These are phyloP conservation scores for Penicillium waksmanii DNA, from an alignment of 495 filamentous ascomycete genomes.

Conservation along the genomic window DNA sequence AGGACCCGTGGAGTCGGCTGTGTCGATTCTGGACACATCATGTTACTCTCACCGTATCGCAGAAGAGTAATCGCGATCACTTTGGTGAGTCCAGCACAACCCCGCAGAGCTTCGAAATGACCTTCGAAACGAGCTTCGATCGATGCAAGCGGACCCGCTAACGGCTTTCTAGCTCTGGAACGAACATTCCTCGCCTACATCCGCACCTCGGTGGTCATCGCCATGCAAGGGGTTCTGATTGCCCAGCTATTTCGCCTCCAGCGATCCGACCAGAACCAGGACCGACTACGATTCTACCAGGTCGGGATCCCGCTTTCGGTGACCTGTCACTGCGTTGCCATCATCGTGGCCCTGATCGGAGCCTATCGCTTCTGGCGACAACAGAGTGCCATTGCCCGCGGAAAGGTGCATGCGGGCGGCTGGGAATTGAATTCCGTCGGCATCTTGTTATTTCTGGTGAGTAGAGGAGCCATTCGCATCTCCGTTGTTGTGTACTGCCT, in stretches of 20 bases:
- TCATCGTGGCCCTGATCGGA: constrained; percentile 60
- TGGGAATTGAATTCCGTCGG: constrained; percentile 67
- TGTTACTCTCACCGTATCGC: constrained; percentile 45
- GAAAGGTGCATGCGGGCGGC: constrained; percentile 67
- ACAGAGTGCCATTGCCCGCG: constrained; percentile 67
- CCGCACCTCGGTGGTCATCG: constrained; percentile 69
- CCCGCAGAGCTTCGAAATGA: neutral
- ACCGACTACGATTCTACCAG: constrained; percentile 59
- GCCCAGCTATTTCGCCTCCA: constrained; percentile 75
- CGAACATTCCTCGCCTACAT: constrained; percentile 80
- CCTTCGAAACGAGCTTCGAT: neutral
- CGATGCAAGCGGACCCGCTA: constrained; percentile 3
- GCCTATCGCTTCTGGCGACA: constrained; percentile 69
- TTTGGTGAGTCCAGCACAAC: constrained; percentile 35
- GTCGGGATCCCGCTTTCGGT: constrained; percentile 69
- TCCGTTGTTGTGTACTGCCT: neutral
- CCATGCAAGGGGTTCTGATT: constrained; percentile 67
- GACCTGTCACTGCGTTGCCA: constrained; percentile 59
- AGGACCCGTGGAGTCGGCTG: constrained; percentile 28
- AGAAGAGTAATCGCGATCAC: constrained; percentile 51
- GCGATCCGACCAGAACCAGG: constrained; percentile 36
- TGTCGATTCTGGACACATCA: constrained; percentile 44
- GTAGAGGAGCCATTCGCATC: constrained; percentile 22
- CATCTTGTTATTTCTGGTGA: constrained; percentile 51
- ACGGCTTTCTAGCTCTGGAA: constrained; percentile 63